These are phyloP conservation scores for Penicillium odoratum DNA, from an alignment of 495 filamentous ascomycete species.

Conservation along the genomic window DNA sequence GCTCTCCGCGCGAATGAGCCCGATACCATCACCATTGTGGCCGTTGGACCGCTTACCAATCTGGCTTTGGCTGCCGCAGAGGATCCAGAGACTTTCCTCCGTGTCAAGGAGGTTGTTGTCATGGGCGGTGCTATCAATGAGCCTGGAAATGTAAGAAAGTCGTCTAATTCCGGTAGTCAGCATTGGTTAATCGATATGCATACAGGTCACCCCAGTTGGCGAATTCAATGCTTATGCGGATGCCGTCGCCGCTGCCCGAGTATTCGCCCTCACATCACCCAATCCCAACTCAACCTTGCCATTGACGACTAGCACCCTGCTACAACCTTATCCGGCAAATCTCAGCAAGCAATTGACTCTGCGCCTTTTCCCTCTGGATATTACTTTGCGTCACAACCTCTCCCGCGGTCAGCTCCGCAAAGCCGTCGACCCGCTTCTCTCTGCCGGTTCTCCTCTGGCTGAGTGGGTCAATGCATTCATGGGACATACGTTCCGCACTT, in stretches of 20 bases:
- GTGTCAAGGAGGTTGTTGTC: constrained; percentile 86
- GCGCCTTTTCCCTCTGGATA: constrained; percentile 83
- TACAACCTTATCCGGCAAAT: constrained; percentile 66
- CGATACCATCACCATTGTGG: constrained; percentile 85
- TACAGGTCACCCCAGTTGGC: constrained; percentile 64
- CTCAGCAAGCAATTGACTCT: constrained; percentile 69
- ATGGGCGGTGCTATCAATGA: constrained; percentile 89
- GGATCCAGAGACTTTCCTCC: constrained; percentile 83
- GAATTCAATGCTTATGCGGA: constrained; percentile 89
- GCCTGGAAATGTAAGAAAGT: constrained; percentile 67
- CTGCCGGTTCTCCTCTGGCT: constrained; percentile 71
- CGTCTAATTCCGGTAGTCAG: background rate
- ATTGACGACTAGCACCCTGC: constrained; percentile 38
- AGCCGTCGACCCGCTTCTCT: constrained; percentile 48
- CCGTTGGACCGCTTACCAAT: constrained; percentile 88
- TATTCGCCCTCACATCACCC: constrained; percentile 87
- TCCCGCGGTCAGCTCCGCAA: constrained; percentile 58
- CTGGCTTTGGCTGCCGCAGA: constrained; percentile 82
- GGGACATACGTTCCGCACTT: constrained; percentile 70
- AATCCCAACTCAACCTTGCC: constrained; percentile 71
- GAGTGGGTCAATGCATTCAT: constrained; percentile 82
- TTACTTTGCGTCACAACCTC: constrained; percentile 76
- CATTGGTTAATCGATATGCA: background rate
- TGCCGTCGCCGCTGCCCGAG: constrained; percentile 77
- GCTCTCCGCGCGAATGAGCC: constrained; percentile 73